phyloP scores from a whole-genome alignment of 805 yeast species.

The Citeromyces nyonsensis region DNA sequence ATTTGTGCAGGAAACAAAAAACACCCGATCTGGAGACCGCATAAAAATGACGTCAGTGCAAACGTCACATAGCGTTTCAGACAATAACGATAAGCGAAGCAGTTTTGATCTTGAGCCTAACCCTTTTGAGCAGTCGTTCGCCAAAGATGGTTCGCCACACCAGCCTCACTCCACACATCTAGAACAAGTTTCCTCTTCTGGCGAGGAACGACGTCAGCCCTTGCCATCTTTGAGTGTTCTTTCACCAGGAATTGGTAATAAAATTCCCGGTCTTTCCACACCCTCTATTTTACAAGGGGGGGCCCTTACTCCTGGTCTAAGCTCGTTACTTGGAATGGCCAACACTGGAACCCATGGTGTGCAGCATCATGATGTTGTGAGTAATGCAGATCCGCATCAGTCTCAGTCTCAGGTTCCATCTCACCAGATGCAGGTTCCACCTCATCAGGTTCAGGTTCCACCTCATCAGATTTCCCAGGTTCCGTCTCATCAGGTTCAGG shows the following conservation, averaged over 20 bases:
- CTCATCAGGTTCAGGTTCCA: neutral
- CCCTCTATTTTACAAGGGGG: too few relatives aligned
- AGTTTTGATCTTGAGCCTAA: slow-evolving; percentile 58
- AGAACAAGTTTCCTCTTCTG: slow-evolving; percentile 40
- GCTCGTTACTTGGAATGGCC: slow-evolving; percentile 1
- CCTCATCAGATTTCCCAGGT: neutral
- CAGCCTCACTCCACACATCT: slow-evolving; percentile 5
- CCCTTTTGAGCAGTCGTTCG: slow-evolving; percentile 91
- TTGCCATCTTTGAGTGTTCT: slow-evolving; percentile 31
- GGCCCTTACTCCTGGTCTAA: neutral
- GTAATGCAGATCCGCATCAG: slow-evolving; percentile 17
- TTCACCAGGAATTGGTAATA: slow-evolving; percentile 23
- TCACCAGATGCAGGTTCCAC: slow-evolving; percentile 12
- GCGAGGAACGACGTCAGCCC: slow-evolving; percentile 23
- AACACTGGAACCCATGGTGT: neutral
- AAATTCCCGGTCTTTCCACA: too few relatives aligned
- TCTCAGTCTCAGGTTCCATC: slow-evolving; percentile 10
- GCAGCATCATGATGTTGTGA: slow-evolving; percentile 4
- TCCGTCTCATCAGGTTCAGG: neutral
- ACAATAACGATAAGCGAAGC: slow-evolving; percentile 1
- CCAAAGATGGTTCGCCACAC: slow-evolving; percentile 12
- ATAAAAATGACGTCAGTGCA: too few relatives aligned
- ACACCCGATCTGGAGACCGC: too few relatives aligned
- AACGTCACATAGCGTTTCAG: too few relatives aligned
- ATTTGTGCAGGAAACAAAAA: too few relatives aligned